Evolutionary conservation across 495 filamentous ascomycete genomes (phyloP), one percentile per base, ranked within the genome.

Genomic region (Pyronema domesticum): DNA sequence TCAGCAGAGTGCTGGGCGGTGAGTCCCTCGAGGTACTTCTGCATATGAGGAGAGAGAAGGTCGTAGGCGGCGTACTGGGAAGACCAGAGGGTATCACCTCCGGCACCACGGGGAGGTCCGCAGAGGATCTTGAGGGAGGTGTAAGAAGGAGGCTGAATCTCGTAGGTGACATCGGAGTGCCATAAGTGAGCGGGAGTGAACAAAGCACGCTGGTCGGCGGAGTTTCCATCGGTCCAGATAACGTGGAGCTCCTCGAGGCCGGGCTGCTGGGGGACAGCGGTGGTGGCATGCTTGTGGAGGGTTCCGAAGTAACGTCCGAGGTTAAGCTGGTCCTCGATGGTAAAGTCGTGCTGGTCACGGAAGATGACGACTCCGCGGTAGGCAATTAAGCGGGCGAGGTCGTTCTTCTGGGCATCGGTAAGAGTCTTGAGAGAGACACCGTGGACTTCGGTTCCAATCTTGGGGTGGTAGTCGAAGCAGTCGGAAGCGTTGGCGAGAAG

Each of bases 51-150:
- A 0, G 83, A 86, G 10, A 89, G 73, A 0, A 74, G 65, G 55
- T 83, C 79, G 57, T 86, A 88, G 13, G 82, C 82, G 3, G 76
- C 81, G 53, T 82, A 83, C 56, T 84, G 80, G 3, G 80, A 83
- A 0, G 78, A 74, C 82, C 82, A 87, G 8, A 78, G 75, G 0
- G 83, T 88, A 57, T 87, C 84, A 18, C 85, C 85, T 37, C 85
- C 85, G 7, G 80, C 82, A 8, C 79, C 80, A 4, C 70, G 68
- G 1, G 80, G 74, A 6, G 83, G 83, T 0, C 81, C 82, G 0
- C 76, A 75, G 1, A 86, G 71, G 1, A 87, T 65, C 46, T 82
- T 83, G 36, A 87, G 70, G 5, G 79, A 77, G 6, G 83, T 87
- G 62, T 85, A 85, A 2, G 79, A 81, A 1, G 82, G 83, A n/a